These are phyloP conservation scores for Coniella lustricola DNA, from an alignment of 2,329 filamentous ascomycete species.

Conservation along the genomic window DNA sequence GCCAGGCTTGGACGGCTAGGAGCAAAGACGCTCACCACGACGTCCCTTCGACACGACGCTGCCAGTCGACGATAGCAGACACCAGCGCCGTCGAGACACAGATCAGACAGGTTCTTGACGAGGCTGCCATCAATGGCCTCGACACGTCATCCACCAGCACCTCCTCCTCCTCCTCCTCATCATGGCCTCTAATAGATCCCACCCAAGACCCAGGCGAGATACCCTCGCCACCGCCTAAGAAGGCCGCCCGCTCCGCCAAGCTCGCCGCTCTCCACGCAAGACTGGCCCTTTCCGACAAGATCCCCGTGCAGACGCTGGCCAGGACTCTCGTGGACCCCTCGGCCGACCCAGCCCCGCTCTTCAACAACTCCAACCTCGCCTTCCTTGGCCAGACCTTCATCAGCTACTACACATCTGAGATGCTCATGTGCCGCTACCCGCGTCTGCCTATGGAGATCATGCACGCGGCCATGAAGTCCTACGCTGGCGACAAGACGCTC, in stretches of 20 bases:
- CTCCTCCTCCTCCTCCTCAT: constrained; percentile 22
- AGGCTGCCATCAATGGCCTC: constrained; percentile 3
- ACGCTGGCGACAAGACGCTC: constrained; percentile 68
- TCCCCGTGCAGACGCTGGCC: constrained; percentile 81
- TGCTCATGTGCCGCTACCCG: constrained; percentile 81
- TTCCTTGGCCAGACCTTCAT: constrained; percentile 77
- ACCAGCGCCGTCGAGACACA: constrained; percentile 13
- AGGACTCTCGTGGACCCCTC: constrained; percentile 79
- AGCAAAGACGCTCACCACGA: constrained; percentile 11
- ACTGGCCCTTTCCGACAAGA: constrained; percentile 70
- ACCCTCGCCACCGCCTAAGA: constrained; percentile 64
- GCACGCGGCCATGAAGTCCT: constrained; percentile 79
- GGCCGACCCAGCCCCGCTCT: constrained; percentile 69
- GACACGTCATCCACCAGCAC: constrained; percentile 1
- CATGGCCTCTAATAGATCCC: constrained; percentile 29
- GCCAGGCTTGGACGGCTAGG: constrained; percentile 3
- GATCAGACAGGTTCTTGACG: constrained; percentile 6
- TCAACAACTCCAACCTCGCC: constrained; percentile 84
- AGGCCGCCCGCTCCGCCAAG: constrained; percentile 71
- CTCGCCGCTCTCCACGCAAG: constrained; percentile 88
- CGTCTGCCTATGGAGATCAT: constrained; percentile 84
- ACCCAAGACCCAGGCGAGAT: constrained; percentile 2
- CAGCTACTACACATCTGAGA: constrained; percentile 83
- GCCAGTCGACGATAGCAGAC: constrained; percentile 25
- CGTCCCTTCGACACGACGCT: constrained; percentile 19